Evolutionary conservation across 2,329 filamentous ascomycete species (phyloP).

Genomic region (Colletotrichum karsti): DNA sequence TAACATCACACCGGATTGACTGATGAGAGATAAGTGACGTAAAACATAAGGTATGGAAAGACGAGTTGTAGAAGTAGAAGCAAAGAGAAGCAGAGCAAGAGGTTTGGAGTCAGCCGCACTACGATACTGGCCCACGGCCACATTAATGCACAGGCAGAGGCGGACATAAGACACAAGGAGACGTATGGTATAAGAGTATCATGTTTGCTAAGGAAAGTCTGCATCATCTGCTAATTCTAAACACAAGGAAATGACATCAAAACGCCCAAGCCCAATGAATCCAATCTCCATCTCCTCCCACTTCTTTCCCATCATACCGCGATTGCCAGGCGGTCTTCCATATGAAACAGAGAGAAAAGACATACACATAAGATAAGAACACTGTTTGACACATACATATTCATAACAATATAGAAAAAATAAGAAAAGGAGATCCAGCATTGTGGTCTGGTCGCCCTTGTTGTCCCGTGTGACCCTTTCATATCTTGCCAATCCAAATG

Average conservation of each 20-base stretch:
- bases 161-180: accelerated
- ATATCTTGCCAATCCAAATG: background rate
- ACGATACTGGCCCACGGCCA: no score
- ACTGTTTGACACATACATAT: background rate
- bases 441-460: constrained; percentile 29
- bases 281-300: background rate
- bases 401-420: background rate
- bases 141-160: no score
- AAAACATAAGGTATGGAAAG: no score
- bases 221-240: background rate
- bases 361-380: background rate
- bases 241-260: constrained; percentile 14
- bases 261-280: constrained; percentile 16
- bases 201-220: constrained; percentile 14
- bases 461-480: constrained; percentile 15
- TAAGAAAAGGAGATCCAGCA: constrained; percentile 18
- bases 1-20: no score
- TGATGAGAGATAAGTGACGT: no score
- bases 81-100: no score
- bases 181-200: background rate
- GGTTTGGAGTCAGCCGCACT: no score
- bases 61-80: no score
- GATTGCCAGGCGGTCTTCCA: background rate
- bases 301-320: background rate
- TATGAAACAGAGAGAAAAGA: no score